Conservation (phyloP, 1,284 basidiomycete genomes). For the Neonothopanus nambi region DNA sequence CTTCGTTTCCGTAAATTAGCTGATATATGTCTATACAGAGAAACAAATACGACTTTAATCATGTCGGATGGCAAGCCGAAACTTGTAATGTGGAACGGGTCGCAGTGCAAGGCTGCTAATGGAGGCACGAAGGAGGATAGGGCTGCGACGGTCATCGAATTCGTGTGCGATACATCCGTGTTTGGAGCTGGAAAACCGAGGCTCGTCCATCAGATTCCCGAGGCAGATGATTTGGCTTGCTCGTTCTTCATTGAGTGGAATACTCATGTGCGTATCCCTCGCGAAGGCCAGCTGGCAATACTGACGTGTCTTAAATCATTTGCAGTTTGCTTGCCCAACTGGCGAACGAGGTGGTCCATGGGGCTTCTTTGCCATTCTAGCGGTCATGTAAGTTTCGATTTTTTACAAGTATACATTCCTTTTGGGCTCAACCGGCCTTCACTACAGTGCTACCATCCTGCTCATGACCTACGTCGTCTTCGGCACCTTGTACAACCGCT, state of each 20-base stretch:
- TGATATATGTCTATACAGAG: constrained; percentile 33
- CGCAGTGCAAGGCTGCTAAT: constrained; percentile 47
- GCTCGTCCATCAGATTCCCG: constrained; percentile 61
- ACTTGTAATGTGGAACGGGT: constrained; percentile 58
- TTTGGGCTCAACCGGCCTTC: background rate
- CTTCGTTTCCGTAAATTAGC: background rate
- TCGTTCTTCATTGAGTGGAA: constrained; percentile 74
- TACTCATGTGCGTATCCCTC: constrained; percentile 52
- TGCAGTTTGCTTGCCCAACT: constrained; percentile 65
- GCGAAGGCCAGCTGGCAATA: background rate
- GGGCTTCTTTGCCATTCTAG: constrained; percentile 52
- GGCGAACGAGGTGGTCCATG: constrained; percentile 51
- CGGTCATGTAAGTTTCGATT: constrained; percentile 47
- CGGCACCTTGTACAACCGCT: constrained; percentile 69
- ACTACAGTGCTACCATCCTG: constrained; percentile 54
- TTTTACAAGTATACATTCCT: constrained; percentile 10
- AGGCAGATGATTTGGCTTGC: constrained; percentile 57
- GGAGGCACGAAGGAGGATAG: constrained; percentile 42
- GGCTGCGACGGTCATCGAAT: constrained; percentile 64
- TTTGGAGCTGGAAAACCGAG: constrained; percentile 55
- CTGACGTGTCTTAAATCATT: constrained; percentile 2
- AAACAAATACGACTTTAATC: constrained; percentile 59
- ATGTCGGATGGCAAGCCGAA: constrained; percentile 37
- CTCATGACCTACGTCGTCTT: constrained; percentile 58
- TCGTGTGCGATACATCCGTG: constrained; percentile 61